phyloP scores from a whole-genome alignment of 2,329 filamentous ascomycete genomes.

The Triangularia setosa region DNA sequence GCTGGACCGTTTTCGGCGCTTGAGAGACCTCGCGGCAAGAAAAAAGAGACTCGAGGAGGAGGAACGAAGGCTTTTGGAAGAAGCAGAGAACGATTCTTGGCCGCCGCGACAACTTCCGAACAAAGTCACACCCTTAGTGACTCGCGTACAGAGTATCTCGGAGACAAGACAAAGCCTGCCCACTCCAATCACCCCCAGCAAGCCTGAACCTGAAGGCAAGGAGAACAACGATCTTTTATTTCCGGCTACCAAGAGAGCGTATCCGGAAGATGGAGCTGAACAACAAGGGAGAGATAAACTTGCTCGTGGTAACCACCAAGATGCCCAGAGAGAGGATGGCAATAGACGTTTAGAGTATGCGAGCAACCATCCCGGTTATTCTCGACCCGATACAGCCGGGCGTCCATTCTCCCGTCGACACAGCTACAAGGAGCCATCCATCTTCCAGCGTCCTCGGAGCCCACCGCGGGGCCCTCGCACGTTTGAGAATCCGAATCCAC shows the following conservation, averaged over 20 bases:
- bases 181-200: neutral
- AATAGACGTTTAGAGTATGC: neutral
- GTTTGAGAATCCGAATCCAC: neutral
- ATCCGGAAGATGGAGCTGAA: neutral
- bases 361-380: neutral
- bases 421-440: neutral
- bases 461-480: neutral
- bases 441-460: neutral
- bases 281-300: neutral
- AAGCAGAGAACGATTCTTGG: conserved; percentile 24
- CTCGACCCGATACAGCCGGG: neutral
- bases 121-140: neutral
- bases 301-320: neutral
- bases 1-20: conserved; percentile 23
- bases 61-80: conserved; percentile 24
- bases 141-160: neutral
- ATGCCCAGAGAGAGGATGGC: neutral
- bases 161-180: neutral
- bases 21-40: conserved; percentile 22
- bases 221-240: neutral
- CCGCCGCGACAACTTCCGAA: conserved; percentile 10
- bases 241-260: neutral
- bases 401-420: neutral
- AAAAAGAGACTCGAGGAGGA: conserved; percentile 25
- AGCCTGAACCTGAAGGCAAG: neutral